Evolutionary conservation across 108 stramenopile species (phyloP), one percentile per base, ranked within the genome.

Genomic region (Skeletonema menzelii): DNA sequence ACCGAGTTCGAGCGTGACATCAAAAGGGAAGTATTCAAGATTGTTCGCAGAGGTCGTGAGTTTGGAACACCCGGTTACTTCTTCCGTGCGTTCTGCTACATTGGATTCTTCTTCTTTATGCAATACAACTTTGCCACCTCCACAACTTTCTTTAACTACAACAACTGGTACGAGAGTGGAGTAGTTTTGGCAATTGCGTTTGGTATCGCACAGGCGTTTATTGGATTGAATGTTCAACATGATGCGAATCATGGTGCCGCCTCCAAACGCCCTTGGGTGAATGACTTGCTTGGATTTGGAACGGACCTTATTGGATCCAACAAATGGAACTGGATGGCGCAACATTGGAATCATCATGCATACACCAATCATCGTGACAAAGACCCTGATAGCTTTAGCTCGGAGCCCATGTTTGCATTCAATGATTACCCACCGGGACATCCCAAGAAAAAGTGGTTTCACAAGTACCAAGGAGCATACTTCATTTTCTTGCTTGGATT

Each of bases 211-310:
- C 86, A 87, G 59, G 92, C 92, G 0, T 84, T 87, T 22, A 94
- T 96, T 68, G 95, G 95, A 15, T 62, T 98, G 55, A 98, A 98
- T 68, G 92, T 97, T 14, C 95, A 96, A 73, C 97, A 98, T 70
- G 97, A 98, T 79, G 94, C 96, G 73, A 98, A 98, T 74, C 97
- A 97, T 55, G 97, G 97, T 7, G 95, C 95, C 13, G 88, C 88
- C 31, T 92, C 91, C 28, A 92, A 84, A 69, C 84, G 72, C 13
- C 80, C 88, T 46, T 88, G 87, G 87, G 73, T 94, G 55, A 96
- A 96, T 66, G 87, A 96, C 61, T 42, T 96, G 3, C 76, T 93
- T 26, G 95, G 95, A 27, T 85, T 93, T 6, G 95, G 95, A 47
- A 90, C 91, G 19, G 95, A 96, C 71, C 81, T 94, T 27, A 96